These are phyloP conservation scores for Phytophthora quininea DNA, from an alignment of 352 stramenopile genomes.

Conservation along the genomic window DNA sequence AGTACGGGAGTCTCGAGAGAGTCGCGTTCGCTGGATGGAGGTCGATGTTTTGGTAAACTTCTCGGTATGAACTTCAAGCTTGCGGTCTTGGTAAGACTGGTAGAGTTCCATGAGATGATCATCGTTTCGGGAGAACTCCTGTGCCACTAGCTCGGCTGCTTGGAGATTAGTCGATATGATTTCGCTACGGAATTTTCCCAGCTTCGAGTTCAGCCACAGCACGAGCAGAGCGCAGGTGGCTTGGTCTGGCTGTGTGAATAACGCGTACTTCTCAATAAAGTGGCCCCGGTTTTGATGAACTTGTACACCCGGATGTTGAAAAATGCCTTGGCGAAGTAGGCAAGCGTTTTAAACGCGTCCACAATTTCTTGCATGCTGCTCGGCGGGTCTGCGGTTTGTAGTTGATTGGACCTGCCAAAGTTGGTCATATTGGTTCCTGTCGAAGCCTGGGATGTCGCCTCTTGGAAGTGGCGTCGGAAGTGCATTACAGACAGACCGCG, in stretches of 20 bases:
- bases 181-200: constrained; percentile 15
- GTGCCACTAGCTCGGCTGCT: background rate
- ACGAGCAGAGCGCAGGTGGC: constrained; percentile 10
- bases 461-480: constrained; percentile 6
- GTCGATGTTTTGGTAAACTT: background rate
- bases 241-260: background rate
- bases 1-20: background rate
- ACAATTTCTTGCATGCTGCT: constrained; percentile 1
- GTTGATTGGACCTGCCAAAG: constrained; percentile 10
- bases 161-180: constrained; percentile 1
- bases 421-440: constrained; percentile 14
- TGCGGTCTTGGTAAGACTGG: background rate
- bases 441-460: background rate
- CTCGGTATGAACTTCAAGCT: background rate
- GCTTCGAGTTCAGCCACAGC: constrained; percentile 16
- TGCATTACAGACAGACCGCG: constrained; percentile 15
- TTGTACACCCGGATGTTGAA: constrained; percentile 5
- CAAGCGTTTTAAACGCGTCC: background rate
- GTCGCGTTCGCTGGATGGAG: background rate
- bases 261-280: constrained; percentile 2
- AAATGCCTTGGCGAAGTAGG: constrained; percentile 4
- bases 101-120: constrained; percentile 11
- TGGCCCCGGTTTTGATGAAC: constrained; percentile 2
- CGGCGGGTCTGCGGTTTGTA: background rate
- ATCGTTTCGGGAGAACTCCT: constrained; percentile 5